phyloP scores from a whole-genome alignment of 768 basidiomycete genomes.

The Termitomyces sp. region DNA sequence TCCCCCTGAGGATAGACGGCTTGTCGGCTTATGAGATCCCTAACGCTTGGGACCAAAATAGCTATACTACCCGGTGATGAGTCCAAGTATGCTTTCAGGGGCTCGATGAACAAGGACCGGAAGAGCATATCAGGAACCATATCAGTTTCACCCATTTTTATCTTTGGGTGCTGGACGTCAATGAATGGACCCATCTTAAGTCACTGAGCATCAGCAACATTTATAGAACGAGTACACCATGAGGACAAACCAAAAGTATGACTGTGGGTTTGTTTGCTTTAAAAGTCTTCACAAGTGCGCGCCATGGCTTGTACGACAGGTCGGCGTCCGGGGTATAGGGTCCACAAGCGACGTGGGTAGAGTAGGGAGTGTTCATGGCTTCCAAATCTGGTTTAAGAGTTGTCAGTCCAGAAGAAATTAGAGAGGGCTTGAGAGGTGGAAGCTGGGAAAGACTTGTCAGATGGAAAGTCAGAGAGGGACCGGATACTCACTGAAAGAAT shows the following conservation, averaged over 20 bases:
- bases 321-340: slow-evolving; percentile 83
- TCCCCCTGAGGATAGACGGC: slow-evolving; percentile 82
- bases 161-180: slow-evolving; percentile 65
- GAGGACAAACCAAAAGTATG: slow-evolving; percentile 58
- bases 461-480: background rate
- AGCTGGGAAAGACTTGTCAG: slow-evolving; percentile 36
- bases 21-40: slow-evolving; percentile 76
- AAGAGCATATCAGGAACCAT: slow-evolving; percentile 65
- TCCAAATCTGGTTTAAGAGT: slow-evolving; percentile 30
- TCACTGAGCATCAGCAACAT: background rate
- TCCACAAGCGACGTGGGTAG: slow-evolving; percentile 73
- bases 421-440: slow-evolving; percentile 48
- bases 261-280: slow-evolving; percentile 64
- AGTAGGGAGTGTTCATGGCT: slow-evolving; percentile 43
- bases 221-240: background rate
- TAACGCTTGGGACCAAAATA: slow-evolving; percentile 77
- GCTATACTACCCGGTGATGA: slow-evolving; percentile 62
- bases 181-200: slow-evolving; percentile 87
- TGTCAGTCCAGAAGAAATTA: slow-evolving; percentile 15
- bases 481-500: slow-evolving; percentile 63
- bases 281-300: slow-evolving; percentile 55
- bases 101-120: slow-evolving; percentile 50
- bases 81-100: slow-evolving; percentile 51
- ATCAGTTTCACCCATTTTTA: slow-evolving; percentile 73
- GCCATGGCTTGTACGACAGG: slow-evolving; percentile 69